Percentiles rank a stretch among this genome's conserved stretches.
Conservation (phyloP, 2,329 filamentous ascomycete species). For the Claviceps monticola region DNA sequence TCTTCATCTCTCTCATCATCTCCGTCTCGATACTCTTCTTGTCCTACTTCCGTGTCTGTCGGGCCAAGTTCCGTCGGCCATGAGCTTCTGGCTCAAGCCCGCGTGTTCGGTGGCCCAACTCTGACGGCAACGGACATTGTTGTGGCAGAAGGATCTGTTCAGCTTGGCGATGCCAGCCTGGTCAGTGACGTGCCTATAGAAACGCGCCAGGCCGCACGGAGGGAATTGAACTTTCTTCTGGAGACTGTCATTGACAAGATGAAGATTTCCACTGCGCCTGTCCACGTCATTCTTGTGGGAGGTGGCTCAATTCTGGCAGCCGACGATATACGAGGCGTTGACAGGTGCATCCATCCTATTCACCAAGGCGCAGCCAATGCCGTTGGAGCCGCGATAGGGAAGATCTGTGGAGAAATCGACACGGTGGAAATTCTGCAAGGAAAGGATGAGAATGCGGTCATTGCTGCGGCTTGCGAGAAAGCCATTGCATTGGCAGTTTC, state of each 20-base stretch:
- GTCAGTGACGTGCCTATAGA: conserved; percentile 13
- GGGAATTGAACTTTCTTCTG: conserved; percentile 30
- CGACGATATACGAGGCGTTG: conserved; percentile 32
- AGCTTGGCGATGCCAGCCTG: conserved; percentile 17
- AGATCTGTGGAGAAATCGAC: conserved; percentile 38
- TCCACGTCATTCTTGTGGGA: conserved; percentile 41
- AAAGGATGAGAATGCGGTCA: conserved; percentile 21
- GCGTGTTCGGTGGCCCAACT: conserved; percentile 37
- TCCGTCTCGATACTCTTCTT: conserved; percentile 9
- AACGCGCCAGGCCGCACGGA: conserved; percentile 11
- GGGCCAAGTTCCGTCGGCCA: conserved; percentile 44
- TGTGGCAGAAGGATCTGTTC: conserved; percentile 20
- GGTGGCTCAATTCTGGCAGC: conserved; percentile 41
- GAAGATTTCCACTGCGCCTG: conserved; percentile 38
- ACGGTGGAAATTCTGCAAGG: conserved; percentile 32
- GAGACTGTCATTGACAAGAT: conserved; percentile 40
- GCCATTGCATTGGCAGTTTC: conserved; percentile 17
- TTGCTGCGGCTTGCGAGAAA: conserved; percentile 24
- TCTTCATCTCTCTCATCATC: neutral
- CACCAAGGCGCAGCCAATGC: conserved; percentile 45
- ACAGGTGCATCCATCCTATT: conserved; percentile 34
- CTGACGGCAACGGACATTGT: conserved; percentile 40
- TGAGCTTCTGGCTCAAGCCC: conserved; percentile 30
- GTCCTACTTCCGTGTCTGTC: conserved; percentile 24
- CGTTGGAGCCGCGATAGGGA: conserved; percentile 44